Conservation (phyloP, 768 basidiomycete genomes). For the Mycena maculata region DNA sequence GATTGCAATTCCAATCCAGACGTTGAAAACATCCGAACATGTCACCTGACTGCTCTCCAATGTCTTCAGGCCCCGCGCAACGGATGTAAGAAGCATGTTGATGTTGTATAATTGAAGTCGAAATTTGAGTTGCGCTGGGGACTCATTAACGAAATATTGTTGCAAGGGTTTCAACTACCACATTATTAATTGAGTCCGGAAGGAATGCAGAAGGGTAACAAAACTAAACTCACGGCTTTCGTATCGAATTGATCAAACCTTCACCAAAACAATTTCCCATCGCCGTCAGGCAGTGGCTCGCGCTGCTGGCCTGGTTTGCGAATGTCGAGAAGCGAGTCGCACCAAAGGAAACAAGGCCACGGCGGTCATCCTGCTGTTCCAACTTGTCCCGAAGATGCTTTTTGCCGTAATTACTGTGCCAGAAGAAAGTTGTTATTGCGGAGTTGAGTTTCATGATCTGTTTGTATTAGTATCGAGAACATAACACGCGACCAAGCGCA, state of each 20-base stretch:
- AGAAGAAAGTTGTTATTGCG: not conserved
- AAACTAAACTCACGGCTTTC: conserved; percentile 3
- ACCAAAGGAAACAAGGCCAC: conserved; percentile 13
- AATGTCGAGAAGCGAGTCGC: conserved; percentile 18
- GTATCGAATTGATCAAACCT: conserved; percentile 10
- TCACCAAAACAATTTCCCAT: not conserved
- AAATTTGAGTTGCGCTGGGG: not conserved
- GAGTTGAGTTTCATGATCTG: not conserved
- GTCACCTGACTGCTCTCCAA: conserved; percentile 12
- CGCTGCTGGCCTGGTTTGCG: conserved; percentile 4
- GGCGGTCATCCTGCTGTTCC: conserved; percentile 10
- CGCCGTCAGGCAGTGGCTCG: not conserved
- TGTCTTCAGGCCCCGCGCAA: conserved; percentile 16
- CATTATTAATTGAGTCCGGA: not conserved
- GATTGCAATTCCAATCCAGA: conserved; percentile 22
- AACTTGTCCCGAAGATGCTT: conserved; percentile 10
- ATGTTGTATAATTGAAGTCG: conserved; percentile 12
- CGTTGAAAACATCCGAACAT: conserved; percentile 22
- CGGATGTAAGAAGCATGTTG: conserved; percentile 18
- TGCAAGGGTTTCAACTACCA: conserved; percentile 7
- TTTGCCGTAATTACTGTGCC: conserved; percentile 17
- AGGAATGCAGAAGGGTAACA: no score
- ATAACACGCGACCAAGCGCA: not conserved
- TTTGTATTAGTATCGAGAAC: not conserved
- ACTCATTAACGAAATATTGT: conserved; percentile 1